Conservation (phyloP, 495 filamentous ascomycete species). For the Aspergillus diversus region DNA sequence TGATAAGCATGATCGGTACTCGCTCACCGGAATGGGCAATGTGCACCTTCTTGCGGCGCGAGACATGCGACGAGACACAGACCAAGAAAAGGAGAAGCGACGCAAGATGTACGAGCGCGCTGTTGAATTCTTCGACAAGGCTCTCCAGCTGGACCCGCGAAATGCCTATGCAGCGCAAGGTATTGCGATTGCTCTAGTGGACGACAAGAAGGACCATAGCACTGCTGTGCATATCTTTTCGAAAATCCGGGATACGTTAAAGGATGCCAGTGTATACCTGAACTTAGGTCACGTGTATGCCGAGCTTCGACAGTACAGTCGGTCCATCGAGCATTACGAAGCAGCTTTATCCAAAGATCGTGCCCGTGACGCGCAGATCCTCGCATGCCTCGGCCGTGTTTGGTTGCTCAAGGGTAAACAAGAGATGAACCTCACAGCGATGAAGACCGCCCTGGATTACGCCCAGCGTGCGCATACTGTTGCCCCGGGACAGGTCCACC, state of each 20-base stretch:
- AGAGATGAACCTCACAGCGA: slow-evolving; percentile 76
- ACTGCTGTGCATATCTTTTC: slow-evolving; percentile 82
- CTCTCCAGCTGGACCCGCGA: slow-evolving; percentile 84
- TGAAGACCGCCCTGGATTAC: slow-evolving; percentile 85
- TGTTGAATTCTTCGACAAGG: slow-evolving; percentile 98
- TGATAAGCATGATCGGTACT: slow-evolving; percentile 96
- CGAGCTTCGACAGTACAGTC: slow-evolving; percentile 83
- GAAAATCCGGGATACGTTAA: slow-evolving; percentile 85
- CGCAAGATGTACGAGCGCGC: slow-evolving; percentile 84
- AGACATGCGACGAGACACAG: slow-evolving; percentile 90
- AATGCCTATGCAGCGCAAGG: slow-evolving; percentile 97
- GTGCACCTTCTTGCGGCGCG: slow-evolving; percentile 81
- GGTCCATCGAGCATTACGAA: slow-evolving; percentile 93
- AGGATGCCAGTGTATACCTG: slow-evolving; percentile 81
- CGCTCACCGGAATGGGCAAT: slow-evolving; percentile 95
- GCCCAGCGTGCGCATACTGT: slow-evolving; percentile 81
- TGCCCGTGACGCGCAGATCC: slow-evolving; percentile 73
- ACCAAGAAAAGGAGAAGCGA: slow-evolving; percentile 86
- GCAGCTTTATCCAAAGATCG: slow-evolving; percentile 83
- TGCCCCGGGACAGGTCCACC: slow-evolving; percentile 81
- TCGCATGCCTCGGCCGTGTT: slow-evolving; percentile 92
- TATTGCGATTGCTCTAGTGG: slow-evolving; percentile 87
- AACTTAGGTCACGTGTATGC: slow-evolving; percentile 93
- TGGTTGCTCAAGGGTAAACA: slow-evolving; percentile 85
- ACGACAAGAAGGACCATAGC: slow-evolving; percentile 87